These are phyloP conservation scores for Jamesozyma gamospora DNA, from an alignment of 805 yeast species.

Conservation along the genomic window DNA sequence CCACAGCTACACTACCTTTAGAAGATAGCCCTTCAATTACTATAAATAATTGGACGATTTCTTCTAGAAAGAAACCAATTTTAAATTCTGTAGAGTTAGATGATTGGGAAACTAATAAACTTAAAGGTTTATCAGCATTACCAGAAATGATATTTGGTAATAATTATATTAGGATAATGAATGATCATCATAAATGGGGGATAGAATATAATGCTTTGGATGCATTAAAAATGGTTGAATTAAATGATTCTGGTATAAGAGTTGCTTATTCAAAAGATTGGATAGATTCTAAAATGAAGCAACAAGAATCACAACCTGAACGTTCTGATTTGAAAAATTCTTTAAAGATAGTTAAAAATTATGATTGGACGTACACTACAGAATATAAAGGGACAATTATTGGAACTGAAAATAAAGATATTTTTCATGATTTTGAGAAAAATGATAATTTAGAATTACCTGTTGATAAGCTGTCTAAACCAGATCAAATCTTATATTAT, in stretches of 20 bases:
- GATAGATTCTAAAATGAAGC: slow-evolving; percentile 38
- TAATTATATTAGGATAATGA: slow-evolving; percentile 49
- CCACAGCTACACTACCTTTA: slow-evolving; percentile 53
- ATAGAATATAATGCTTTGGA: slow-evolving; percentile 68
- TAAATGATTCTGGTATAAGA: slow-evolving; percentile 44
- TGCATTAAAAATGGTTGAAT: slow-evolving; percentile 46
- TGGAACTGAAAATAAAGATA: slow-evolving; percentile 7
- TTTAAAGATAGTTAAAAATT: slow-evolving; percentile 63
- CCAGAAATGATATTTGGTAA: slow-evolving; percentile 98
- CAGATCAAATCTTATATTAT: slow-evolving; percentile 79
- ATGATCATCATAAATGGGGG: slow-evolving; percentile 32
- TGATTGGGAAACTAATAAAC: slow-evolving; percentile 38
- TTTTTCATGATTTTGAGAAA: slow-evolving; percentile 13
- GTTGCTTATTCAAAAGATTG: slow-evolving; percentile 87
- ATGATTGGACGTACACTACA: slow-evolving; percentile 94
- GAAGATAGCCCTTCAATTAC: slow-evolving; percentile 60
- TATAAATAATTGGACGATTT: slow-evolving; percentile 64
- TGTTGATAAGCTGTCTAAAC: slow-evolving; percentile 51
- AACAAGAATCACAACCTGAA: slow-evolving; percentile 23
- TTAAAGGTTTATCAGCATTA: slow-evolving; percentile 58
- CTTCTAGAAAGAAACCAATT: slow-evolving; percentile 67
- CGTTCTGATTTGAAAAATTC: slow-evolving; percentile 30
- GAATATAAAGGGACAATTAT: slow-evolving; percentile 53
- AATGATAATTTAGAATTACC: slow-evolving; percentile 45
- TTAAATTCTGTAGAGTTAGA: slow-evolving; percentile 67